Evolutionary conservation across 2,329 filamentous ascomycete genomes (phyloP), one percentile per base, ranked within the genome.

Genomic region (Neofusicoccum kwambonambiense): DNA sequence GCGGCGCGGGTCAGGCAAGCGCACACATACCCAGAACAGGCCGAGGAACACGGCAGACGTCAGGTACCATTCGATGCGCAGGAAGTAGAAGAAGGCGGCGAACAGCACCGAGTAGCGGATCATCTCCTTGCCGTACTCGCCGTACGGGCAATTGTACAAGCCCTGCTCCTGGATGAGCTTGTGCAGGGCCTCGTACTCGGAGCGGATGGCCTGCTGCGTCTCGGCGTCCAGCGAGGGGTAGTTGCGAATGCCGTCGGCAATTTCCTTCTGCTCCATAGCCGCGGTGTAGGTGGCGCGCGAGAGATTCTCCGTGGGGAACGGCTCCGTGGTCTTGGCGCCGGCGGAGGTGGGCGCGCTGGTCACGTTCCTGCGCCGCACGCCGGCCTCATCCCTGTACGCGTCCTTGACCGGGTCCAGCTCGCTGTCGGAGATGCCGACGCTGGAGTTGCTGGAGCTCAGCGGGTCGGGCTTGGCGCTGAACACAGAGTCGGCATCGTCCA

Each of bases 31-130:
- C 85, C 87, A 89, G 72, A 89, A 88, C 13, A 86, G 64, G 3
- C 87, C 87, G n/a, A 89, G 74, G 68, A 84, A 86, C 17, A 83
- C 68, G 41, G 86, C 84, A 3, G 86, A 87, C 1, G 82, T 80
- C 60, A 84, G 72, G 72, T 86, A 89, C 84, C 86, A 89, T 44
- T 79, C 78, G 37, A 74, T 71, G 64, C 75, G 75, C 2, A 89
- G 75, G 1, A 80, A 69, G 17, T 78, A 71, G 9, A 82, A 64
- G 70, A 86, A 88, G 0, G 73, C 64, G 0, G 67, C 69, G 65
- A 89, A 88, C 6, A 89, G 73, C 0, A 76, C 68, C 0, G 72
- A 69, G 69, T 88, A 89, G 11, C 87, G 84, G n/a, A 79, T 67
- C 69, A 81, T 75, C 71, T 89, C 87, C 73, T 84, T 85, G 66